Conservation (phyloP, 139 green algal species). For the Coccomyxa sp. region DNA sequence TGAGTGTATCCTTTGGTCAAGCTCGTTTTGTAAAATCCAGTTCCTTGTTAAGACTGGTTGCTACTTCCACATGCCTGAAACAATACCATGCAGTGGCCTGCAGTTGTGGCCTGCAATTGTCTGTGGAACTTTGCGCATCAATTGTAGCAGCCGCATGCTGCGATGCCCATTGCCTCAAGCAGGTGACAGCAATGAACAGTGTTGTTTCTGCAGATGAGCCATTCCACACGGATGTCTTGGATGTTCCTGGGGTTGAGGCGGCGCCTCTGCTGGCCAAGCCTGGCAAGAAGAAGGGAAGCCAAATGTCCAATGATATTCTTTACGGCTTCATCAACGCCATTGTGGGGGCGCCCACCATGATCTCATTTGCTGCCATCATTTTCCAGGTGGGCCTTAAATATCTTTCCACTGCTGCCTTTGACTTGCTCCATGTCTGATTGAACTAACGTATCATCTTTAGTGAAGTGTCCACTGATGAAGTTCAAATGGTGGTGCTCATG, state of each 20-base stretch:
- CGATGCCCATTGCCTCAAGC: background rate
- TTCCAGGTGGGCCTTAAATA: slow-evolving; percentile 42
- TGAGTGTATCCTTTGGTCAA: background rate
- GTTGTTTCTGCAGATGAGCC: background rate
- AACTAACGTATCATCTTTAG: too few species aligned
- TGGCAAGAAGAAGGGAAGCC: background rate
- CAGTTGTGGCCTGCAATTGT: background rate
- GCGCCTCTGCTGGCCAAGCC: background rate
- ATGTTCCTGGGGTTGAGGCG: background rate
- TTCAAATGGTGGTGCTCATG: too few species aligned
- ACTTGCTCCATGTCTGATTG: too few species aligned
- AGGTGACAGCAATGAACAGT: background rate
- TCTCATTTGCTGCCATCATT: slow-evolving; percentile 70
- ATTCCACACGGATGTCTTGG: background rate
- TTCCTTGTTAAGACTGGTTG: too few species aligned
- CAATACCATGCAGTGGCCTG: background rate
- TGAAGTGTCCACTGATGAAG: too few species aligned
- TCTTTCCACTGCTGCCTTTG: too few species aligned
- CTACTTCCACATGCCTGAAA: too few species aligned
- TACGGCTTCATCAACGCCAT: slow-evolving; percentile 56
- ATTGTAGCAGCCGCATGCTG: background rate
- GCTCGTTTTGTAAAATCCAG: background rate
- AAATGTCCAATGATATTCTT: slow-evolving; percentile 1
- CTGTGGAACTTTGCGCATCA: background rate
- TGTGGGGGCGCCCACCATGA: slow-evolving; percentile 66